phyloP scores from a whole-genome alignment of 78 protist genomes.

The Thecamonas trahens region DNA sequence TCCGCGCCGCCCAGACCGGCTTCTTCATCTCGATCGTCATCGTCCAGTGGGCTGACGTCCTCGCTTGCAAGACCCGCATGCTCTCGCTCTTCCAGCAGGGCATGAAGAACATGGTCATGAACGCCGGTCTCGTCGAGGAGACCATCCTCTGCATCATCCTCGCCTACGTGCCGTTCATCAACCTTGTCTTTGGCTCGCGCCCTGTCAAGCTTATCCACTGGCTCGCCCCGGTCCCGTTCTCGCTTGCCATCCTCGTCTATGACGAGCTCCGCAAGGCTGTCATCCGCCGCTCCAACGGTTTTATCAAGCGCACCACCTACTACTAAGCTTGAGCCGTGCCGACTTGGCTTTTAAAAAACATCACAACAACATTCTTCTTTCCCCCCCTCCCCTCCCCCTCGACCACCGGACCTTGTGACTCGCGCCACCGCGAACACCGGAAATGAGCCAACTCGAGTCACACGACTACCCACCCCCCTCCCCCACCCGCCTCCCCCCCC shows the following conservation, averaged over 20 bases:
- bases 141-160: conserved; percentile 53
- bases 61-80: conserved; percentile 75
- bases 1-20: conserved; percentile 65
- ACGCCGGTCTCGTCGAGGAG: conserved; percentile 63
- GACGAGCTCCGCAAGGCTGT: conserved; percentile 62
- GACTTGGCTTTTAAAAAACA: background rate
- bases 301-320: background rate
- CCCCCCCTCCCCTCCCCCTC: too few relatives aligned
- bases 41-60: conserved; percentile 73
- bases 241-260: conserved; percentile 60
- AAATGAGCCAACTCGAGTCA: too few relatives aligned
- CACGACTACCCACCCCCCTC: too few relatives aligned
- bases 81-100: conserved; percentile 72
- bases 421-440: too few relatives aligned
- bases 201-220: conserved; percentile 52
- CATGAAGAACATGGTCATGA: conserved; percentile 55
- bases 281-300: conserved; percentile 32
- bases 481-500: too few relatives aligned
- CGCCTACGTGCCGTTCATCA: conserved; percentile 50
- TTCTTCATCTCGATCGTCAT: conserved; percentile 65
- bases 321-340: background rate
- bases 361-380: too few relatives aligned
- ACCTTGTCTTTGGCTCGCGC: conserved; percentile 47
- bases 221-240: conserved; percentile 80
- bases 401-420: too few relatives aligned